Evolutionary conservation across 2,329 filamentous ascomycete species (phyloP).

Genomic region (Pochonia chlamydosporia): DNA sequence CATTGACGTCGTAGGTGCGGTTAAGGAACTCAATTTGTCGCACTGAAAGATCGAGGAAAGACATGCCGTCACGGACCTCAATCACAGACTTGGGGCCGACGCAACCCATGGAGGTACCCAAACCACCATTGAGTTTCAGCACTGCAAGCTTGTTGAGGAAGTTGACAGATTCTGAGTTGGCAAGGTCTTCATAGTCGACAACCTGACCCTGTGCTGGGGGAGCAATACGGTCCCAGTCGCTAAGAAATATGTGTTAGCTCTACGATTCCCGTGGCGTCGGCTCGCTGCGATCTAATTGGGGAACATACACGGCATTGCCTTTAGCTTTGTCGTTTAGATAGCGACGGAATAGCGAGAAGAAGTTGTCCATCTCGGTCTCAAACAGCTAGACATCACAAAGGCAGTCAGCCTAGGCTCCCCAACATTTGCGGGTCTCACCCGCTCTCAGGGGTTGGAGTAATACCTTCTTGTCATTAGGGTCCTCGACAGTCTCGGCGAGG

Average conservation of each 20-base stretch:
- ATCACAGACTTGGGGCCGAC: slow-evolving; percentile 99
- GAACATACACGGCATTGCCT: slow-evolving; percentile 75
- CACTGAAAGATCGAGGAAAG: slow-evolving; percentile 96
- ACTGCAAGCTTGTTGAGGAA: slow-evolving; percentile 98
- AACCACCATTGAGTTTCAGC: slow-evolving; percentile 97
- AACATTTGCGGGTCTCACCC: background rate
- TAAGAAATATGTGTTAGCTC: slow-evolving; percentile 27
- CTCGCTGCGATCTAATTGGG: no score
- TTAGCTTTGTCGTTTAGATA: slow-evolving; percentile 99
- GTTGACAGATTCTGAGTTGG: slow-evolving; percentile 82
- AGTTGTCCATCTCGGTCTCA: slow-evolving; percentile 99
- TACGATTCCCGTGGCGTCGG: background rate
- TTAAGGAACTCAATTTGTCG: slow-evolving; percentile 99
- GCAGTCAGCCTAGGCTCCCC: background rate
- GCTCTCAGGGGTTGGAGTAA: slow-evolving; percentile 20
- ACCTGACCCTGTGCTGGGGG: slow-evolving; percentile 92
- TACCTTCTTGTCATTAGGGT: slow-evolving; percentile 79
- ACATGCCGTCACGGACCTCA: slow-evolving; percentile 99
- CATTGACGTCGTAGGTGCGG: slow-evolving; percentile 94
- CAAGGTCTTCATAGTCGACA: slow-evolving; percentile 85
- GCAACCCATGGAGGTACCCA: slow-evolving; percentile 99
- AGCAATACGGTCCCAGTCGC: slow-evolving; percentile 94
- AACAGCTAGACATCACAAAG: slow-evolving; percentile 59
- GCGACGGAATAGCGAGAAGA: slow-evolving; percentile 96
- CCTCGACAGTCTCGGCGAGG: slow-evolving; percentile 82